A percentile compares a stretch with the other conserved stretches of the same genome.
phyloP scores from a whole-genome alignment of 345 rosid genomes.

The Mangifera indica region DNA sequence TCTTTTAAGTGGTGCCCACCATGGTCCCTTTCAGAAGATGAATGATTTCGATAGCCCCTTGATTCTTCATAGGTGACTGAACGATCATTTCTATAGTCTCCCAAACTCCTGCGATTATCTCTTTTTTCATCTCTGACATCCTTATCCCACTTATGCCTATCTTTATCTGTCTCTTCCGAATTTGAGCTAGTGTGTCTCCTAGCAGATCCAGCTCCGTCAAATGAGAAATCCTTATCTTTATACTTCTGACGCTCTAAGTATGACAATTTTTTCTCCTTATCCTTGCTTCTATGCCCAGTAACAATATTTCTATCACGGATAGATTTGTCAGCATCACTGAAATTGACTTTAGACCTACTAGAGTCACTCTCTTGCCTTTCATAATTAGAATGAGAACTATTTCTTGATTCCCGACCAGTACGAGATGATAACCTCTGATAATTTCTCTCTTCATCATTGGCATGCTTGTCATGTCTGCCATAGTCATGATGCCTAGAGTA shows the following conservation, averaged over 20 bases:
- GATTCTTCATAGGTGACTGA: conserved; percentile 38
- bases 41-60: conserved; percentile 33
- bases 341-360: conserved; percentile 54
- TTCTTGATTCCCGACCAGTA: conserved; percentile 48
- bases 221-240: conserved; percentile 43
- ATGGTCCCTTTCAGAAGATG: conserved; percentile 31
- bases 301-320: conserved; percentile 50
- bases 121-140: conserved; percentile 51
- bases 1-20: conserved; percentile 35
- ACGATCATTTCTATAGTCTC: conserved; percentile 43
- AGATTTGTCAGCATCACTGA: conserved; percentile 44
- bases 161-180: conserved; percentile 50
- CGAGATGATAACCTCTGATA: conserved; percentile 37
- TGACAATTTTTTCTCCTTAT: conserved; percentile 42
- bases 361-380: conserved; percentile 43
- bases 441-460: conserved; percentile 41
- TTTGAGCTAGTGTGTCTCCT: conserved; percentile 42
- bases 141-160: conserved; percentile 38
- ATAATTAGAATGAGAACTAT: conserved; percentile 35
- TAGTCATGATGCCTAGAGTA: conserved; percentile 57
- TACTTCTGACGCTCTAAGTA: conserved; percentile 33
- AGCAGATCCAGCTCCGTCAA: conserved; percentile 41
- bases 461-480: conserved; percentile 45
- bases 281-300: conserved; percentile 45
- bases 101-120: conserved; percentile 44